Evolutionary conservation across 2,329 filamentous ascomycete genomes (phyloP).

Genomic region (Clonostachys chloroleuca): DNA sequence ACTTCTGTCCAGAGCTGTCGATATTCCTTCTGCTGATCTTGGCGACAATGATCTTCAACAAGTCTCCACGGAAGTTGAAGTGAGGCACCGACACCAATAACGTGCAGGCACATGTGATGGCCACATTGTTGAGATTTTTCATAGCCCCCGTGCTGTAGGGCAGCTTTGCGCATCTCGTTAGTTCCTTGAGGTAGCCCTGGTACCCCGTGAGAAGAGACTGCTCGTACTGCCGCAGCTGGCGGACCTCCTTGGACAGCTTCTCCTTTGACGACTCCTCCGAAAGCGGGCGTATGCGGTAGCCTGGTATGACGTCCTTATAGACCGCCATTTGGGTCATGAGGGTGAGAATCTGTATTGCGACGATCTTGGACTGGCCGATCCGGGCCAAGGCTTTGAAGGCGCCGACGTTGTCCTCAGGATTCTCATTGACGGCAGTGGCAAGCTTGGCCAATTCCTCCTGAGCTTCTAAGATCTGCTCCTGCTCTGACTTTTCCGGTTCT

Average conservation of each 20-base stretch:
- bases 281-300: conserved; percentile 86
- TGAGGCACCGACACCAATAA: conserved; percentile 81
- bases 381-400: conserved; percentile 74
- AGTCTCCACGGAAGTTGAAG: conserved; percentile 91
- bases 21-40: conserved; percentile 72
- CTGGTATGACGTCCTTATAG: conserved; percentile 94
- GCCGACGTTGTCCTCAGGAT: conserved; percentile 84
- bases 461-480: conserved; percentile 77
- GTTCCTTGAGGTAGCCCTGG: conserved; percentile 74
- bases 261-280: conserved; percentile 69
- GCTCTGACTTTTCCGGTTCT: conserved; percentile 63
- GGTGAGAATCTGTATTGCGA: conserved; percentile 78
- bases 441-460: conserved; percentile 91
- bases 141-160: conserved; percentile 31
- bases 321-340: conserved; percentile 83
- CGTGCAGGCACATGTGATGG: conserved; percentile 80
- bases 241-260: conserved; percentile 90
- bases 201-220: conserved; percentile 84
- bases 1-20: conserved; percentile 74
- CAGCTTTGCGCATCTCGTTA: conserved; percentile 63
- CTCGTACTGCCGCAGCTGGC: conserved; percentile 77
- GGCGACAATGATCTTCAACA: conserved; percentile 81
- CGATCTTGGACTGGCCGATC: conserved; percentile 64
- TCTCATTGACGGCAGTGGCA: conserved; percentile 78
- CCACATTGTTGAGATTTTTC: conserved; percentile 62